Base-by-base conservation (phyloP, 768 basidiomycete species). In the Lentinula sp. region DNA sequence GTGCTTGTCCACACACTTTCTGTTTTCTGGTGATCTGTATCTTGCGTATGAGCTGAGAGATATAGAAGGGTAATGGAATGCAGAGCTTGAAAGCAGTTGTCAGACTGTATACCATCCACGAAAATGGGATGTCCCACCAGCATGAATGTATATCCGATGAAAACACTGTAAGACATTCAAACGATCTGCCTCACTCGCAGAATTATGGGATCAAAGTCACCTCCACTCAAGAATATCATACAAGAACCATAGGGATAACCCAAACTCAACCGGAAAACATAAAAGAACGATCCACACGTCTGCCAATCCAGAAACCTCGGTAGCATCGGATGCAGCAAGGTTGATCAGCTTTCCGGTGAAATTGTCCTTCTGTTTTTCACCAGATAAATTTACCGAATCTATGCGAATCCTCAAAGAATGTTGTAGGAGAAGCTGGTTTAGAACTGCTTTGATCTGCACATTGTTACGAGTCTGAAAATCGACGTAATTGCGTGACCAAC, bases 271-370 rank as follows among this genome's bases (percentile, higher is more conserved):
- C 11, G 70, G 70, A 28, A 63, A 45, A 15, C 65, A 62, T 9
- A 66, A 7, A 23, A 69, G 28, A 11, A 51, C 42, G 18, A 68
- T 54, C 61, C 65, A 65, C 15, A 65, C 21, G 2, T 68, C 67
- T 48, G 58, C 18, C 3, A 57, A 39, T 1, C 48, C 62, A 3
- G 61, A 58, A 0, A 69, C 23, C n/a, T 32, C 51, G 9, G 52
- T 70, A 15, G 83, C 66, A 65, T 87, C 85, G 1, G 81, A 79
- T 15, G 83, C 79, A 56, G 83, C 76, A 9, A 86, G 70, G 54
- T 85, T 86, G 68, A 83, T 86, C 67, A 87, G 80, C 64, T 78
- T 82, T 8, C 86, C 85, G 28, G 80, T 76, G n/a, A 84, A 66
- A 63, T 80, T 78, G 32, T 48, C 31, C 8, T 28, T 18, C 8